A percentile compares a stretch with the other conserved stretches of the same genome.
phyloP scores from a whole-genome alignment of 2,329 filamentous ascomycete genomes.

The Remersonia thermophila region DNA sequence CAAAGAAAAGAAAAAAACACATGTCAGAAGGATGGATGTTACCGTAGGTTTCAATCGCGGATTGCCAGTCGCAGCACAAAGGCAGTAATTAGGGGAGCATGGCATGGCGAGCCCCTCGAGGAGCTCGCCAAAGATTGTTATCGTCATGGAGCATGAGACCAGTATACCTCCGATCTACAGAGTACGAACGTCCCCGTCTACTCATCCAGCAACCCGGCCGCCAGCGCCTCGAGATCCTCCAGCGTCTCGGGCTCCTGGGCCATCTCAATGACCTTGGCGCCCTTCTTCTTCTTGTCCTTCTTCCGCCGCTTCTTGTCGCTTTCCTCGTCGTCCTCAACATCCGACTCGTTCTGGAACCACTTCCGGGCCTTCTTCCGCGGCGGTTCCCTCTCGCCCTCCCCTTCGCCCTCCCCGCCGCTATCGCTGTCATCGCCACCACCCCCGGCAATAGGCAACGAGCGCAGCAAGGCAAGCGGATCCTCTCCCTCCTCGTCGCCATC shows the following conservation, averaged over 20 bases:
- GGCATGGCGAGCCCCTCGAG: too few relatives aligned
- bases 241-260: slow-evolving; percentile 63
- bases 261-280: slow-evolving; percentile 43
- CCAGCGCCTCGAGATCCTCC: slow-evolving; percentile 67
- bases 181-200: slow-evolving; percentile 12
- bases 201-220: slow-evolving; percentile 54
- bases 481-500: slow-evolving; percentile 39
- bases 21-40: too few relatives aligned
- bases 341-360: slow-evolving; percentile 55
- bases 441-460: slow-evolving; percentile 42
- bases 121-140: too few relatives aligned
- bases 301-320: slow-evolving; percentile 39
- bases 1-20: too few relatives aligned
- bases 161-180: too few relatives aligned
- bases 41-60: too few relatives aligned
- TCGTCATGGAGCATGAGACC: too few relatives aligned
- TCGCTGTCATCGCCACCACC: slow-evolving; percentile 7
- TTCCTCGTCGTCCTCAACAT: slow-evolving; percentile 25
- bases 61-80: too few relatives aligned
- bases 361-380: slow-evolving; percentile 41
- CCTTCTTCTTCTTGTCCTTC: slow-evolving; percentile 33
- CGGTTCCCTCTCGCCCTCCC: slow-evolving; percentile 27
- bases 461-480: slow-evolving; percentile 45
- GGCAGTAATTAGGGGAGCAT: too few relatives aligned
- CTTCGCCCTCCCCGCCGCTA: slow-evolving; percentile 40